Percentiles rank a stretch among this genome's conserved stretches.
These are phyloP conservation scores for Tephrocybe sp. DNA, from an alignment of 768 basidiomycete species.

Conservation along the genomic window DNA sequence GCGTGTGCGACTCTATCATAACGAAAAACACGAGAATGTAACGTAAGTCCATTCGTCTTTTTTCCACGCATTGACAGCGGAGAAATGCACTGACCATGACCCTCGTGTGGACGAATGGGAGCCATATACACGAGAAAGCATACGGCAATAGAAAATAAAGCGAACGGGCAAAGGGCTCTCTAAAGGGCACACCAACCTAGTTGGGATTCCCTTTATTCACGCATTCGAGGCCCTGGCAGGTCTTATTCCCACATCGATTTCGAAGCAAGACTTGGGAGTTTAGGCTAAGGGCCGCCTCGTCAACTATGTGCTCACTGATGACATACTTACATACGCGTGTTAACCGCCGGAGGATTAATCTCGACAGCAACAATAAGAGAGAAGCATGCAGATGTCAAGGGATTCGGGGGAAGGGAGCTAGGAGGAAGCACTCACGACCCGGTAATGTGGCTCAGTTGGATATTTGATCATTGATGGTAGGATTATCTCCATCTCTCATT, in stretches of 20 bases:
- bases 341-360: conserved; percentile 6
- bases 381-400: background rate
- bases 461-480: background rate
- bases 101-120: conserved; percentile 27
- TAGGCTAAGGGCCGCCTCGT: conserved; percentile 10
- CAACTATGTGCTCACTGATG: conserved; percentile 14
- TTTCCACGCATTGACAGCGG: background rate
- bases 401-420: background rate
- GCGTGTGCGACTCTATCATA: conserved; percentile 41
- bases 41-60: conserved; percentile 20
- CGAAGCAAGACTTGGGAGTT: conserved; percentile 10
- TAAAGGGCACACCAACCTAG: conserved; percentile 12
- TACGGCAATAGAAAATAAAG: conserved; percentile 1
- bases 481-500: too few species aligned
- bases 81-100: conserved; percentile 16
- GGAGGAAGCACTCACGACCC: background rate
- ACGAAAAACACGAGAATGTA: conserved; percentile 17
- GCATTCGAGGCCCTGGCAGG: conserved; percentile 20
- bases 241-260: background rate
- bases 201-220: conserved; percentile 16
- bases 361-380: conserved; percentile 9
- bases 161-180: conserved; percentile 20
- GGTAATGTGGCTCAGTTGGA: background rate
- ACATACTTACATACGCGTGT: background rate
- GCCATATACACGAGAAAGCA: conserved; percentile 25